Evolutionary conservation across 2,329 filamentous ascomycete species (phyloP).

Genomic region (Paramyrothecium roridum): DNA sequence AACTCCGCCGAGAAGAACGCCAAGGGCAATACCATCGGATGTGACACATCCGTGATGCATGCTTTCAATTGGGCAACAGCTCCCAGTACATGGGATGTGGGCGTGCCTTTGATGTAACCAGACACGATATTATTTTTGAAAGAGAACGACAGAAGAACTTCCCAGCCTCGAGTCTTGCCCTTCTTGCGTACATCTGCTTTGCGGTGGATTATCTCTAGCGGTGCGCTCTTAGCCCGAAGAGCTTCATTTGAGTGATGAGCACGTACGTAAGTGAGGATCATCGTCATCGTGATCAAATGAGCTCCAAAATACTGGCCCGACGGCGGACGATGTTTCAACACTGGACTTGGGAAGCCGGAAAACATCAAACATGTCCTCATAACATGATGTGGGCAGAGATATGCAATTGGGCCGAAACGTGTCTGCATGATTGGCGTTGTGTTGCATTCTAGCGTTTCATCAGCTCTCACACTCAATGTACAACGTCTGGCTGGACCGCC

Average conservation of each 20-base stretch:
- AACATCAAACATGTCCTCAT: constrained; percentile 52
- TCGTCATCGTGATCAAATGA: constrained; percentile 53
- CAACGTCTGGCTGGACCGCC: constrained; percentile 1
- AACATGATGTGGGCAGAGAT: constrained; percentile 45
- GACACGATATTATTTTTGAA: constrained; percentile 53
- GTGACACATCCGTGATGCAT: constrained; percentile 48
- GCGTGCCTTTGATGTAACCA: constrained; percentile 60
- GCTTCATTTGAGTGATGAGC: no score
- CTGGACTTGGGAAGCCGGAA: constrained; percentile 53
- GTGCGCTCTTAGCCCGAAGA: not conserved
- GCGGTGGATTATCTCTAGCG: constrained; percentile 57
- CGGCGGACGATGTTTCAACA: constrained; percentile 56
- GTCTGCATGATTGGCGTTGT: constrained; percentile 51
- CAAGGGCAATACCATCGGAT: constrained; percentile 58
- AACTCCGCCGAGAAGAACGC: constrained; percentile 59
- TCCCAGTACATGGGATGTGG: constrained; percentile 49
- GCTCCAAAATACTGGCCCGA: constrained; percentile 63
- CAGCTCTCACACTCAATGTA: not conserved
- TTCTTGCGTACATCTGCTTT: constrained; percentile 65
- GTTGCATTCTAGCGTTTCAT: constrained; percentile 44
- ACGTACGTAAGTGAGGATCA: constrained; percentile 54
- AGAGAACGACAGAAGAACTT: constrained; percentile 58
- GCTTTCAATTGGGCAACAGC: constrained; percentile 47
- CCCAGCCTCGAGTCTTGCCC: constrained; percentile 62
- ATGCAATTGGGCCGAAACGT: constrained; percentile 56